Evolutionary conservation across 306 rosid genomes (phyloP).

Genomic region (Chamaecrista fasciculata): DNA sequence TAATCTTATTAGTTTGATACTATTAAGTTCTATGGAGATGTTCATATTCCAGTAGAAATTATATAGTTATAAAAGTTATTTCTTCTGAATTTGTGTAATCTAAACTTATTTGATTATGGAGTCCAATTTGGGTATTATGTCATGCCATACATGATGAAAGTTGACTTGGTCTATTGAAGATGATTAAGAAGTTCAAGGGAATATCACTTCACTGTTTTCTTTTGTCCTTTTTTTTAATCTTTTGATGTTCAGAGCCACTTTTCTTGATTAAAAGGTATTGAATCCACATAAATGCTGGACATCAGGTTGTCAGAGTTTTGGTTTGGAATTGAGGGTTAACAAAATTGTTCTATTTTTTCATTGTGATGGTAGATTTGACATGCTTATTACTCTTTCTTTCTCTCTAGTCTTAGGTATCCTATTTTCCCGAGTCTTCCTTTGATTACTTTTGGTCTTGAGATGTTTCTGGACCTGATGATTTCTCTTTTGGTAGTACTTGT

Average conservation of each 20-base stretch:
- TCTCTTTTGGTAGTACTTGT: neutral
- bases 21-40: constrained; percentile 14
- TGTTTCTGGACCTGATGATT: neutral
- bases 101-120: neutral
- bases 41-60: constrained; percentile 3
- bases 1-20: constrained; percentile 5
- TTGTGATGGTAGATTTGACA: neutral
- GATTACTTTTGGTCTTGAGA: constrained; percentile 7
- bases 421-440: neutral
- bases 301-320: constrained; percentile 16
- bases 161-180: constrained; percentile 14
- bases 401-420: neutral
- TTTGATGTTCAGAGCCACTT: constrained; percentile 7
- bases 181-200: no score
- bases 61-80: constrained; percentile 15
- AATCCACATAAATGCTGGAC: neutral
- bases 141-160: constrained; percentile 14
- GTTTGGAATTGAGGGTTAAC: neutral
- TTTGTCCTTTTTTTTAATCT: no score
- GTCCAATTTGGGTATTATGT: constrained; percentile 3
- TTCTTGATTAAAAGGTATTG: constrained; percentile 22
- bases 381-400: neutral
- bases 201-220: no score
- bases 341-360: neutral
- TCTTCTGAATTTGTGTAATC: neutral